Evolutionary conservation across 73 alveolate species (phyloP), one percentile per base, ranked within the genome.

Genomic region (Tetrahymena borealis): DNA sequence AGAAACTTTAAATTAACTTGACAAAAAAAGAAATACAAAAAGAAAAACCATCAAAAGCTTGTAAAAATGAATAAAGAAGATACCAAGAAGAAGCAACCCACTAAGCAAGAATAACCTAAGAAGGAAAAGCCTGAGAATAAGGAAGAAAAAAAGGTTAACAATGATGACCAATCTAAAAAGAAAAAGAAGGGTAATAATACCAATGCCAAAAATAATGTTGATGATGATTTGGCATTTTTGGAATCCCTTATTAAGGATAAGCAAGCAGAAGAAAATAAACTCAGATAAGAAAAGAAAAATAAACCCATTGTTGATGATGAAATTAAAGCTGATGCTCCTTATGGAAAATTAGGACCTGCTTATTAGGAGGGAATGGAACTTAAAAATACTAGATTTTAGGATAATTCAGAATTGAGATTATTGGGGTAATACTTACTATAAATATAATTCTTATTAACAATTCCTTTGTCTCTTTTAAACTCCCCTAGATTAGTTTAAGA

Each of bases 311-410:
- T 35, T 60, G 85, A 60, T 24, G 85, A 60, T 24, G 85, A 60
- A 60, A 35, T 24, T 24, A 60, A 60, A 60, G 28, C 5, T 20
- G 85, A 60, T 60, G 33, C 38, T 6, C 85, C 85, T n/a, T 60
- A 60, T 60, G 85, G 85, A 60, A 60, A 60, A 60, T 60, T 79
- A 38, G 95, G 95, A 16, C 95, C 95, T 79, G 95, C 92, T 31
- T 93, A 85, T 40, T 32, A 60, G 37, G 95, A 93, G 16, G 95
- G 95, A 28, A 40, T 40, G 39, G 92, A 85, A 40, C 77, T 93
- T 16, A 92, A 40, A 12, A 38, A 93, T 33, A 39, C 95, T 18
- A 93, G 95, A 90, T 93, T 93, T 33, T 85, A 40, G 3, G 95
- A 93, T 85, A 93, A 93, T 42, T 93, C 95, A 13, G 77, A 39